Evolutionary conservation across 2,329 filamentous ascomycete species (phyloP), one percentile per base, ranked within the genome.

Genomic region (Aspergillus pseudoterreus): DNA sequence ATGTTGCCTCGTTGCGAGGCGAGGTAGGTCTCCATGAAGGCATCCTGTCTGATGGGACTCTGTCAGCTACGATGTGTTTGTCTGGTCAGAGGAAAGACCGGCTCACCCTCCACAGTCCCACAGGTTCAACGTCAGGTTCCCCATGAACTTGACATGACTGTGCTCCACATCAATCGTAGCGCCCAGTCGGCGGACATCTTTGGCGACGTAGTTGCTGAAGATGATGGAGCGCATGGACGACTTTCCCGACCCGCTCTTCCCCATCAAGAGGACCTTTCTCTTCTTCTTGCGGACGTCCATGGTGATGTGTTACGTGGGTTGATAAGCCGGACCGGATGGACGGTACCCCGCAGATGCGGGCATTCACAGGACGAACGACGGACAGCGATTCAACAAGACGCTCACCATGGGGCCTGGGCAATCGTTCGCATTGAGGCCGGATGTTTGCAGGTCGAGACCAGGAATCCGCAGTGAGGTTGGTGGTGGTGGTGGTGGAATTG

Each of bases 191-290:
- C 94, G 82, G 6, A 96, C 96, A 71, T 99, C 94, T 68, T 95
- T 91, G 51, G 94, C 94, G 59, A 97, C 92, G 71, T 96, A 97
- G 74, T 97, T 97, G 78, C 90, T 96, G 75, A 99, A 99, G 70
- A 99, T 96, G 67, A 99, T 97, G 66, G 88, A 94, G 58, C 94
- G 84, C 94, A 99, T 99, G 51, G 91, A 96, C 39, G 92, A 96
- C 75, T 99, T 99, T 50, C 94, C 94, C 0, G 92, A 96, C 49
- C 94, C 94, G 57, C 90, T 95, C 78, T 96, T 96, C 62, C 94
- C 94, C 94, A 92, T 92, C 56, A 92, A 77, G 45, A 92, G 78
- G 47, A 92, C 88, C 80, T 92, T 92, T 77, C 89, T 90, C 80
- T 92, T 92, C 78, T 90, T 89, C 63, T 77, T 77, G 36, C 74